A percentile compares a stretch with the other conserved stretches of the same genome.
phyloP scores from a whole-genome alignment of 176 grass and related monocot genomes.

The Melocanna baccifera region DNA sequence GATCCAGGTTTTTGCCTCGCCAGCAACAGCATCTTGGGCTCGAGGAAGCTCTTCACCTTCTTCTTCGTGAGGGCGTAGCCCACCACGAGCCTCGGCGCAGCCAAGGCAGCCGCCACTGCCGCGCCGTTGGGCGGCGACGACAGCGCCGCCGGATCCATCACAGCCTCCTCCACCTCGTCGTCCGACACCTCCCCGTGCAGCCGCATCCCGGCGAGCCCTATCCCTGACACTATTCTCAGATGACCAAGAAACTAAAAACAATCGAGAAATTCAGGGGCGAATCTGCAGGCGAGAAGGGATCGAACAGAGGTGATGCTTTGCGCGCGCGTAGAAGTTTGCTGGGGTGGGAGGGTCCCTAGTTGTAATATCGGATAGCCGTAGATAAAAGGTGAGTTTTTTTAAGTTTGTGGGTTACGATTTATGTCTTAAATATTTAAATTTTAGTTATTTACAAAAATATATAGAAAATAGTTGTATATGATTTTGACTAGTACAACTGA shows the following conservation, averaged over 20 bases:
- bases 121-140: constrained; percentile 29
- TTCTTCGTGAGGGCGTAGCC: constrained; percentile 93
- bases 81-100: constrained; percentile 57
- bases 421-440: too few relatives aligned
- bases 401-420: too few relatives aligned
- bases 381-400: too few relatives aligned
- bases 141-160: constrained; percentile 28
- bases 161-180: constrained; percentile 25
- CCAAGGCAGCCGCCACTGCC: background rate
- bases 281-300: background rate
- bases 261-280: background rate
- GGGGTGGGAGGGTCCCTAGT: background rate
- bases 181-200: constrained; percentile 45
- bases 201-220: constrained; percentile 46
- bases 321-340: background rate
- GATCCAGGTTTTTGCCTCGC: constrained; percentile 67
- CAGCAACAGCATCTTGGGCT: constrained; percentile 71
- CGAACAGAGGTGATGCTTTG: background rate
- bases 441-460: too few relatives aligned
- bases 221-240: constrained; percentile 23
- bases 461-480: too few relatives aligned
- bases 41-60: constrained; percentile 96
- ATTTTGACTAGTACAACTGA: too few relatives aligned
- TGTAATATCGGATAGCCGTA: too few relatives aligned
- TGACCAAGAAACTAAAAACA: constrained; percentile 19